These are phyloP conservation scores for Ploettnerulaceae sp. DNA, from an alignment of 2,329 filamentous ascomycete genomes.

Conservation along the genomic window DNA sequence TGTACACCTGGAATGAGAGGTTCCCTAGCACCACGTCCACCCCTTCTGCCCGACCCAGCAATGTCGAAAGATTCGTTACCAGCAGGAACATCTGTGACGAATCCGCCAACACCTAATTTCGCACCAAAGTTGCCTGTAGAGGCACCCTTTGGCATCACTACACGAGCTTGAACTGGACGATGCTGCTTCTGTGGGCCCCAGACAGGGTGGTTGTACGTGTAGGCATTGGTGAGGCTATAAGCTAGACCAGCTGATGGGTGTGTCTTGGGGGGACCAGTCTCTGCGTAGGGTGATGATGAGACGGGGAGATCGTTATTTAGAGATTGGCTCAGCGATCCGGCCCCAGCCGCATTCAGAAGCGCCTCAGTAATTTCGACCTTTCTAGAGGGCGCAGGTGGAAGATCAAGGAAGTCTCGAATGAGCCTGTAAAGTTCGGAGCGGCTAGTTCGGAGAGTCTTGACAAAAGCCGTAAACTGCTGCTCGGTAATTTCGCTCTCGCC, in stretches of 20 bases:
- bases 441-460: slow-evolving; percentile 50
- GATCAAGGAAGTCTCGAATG: slow-evolving; percentile 57
- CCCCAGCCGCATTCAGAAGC: neutral
- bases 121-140: slow-evolving; percentile 26
- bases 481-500: slow-evolving; percentile 42
- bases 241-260: slow-evolving; percentile 62
- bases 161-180: slow-evolving; percentile 51
- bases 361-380: neutral
- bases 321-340: neutral
- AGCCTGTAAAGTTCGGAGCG: slow-evolving; percentile 47
- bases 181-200: slow-evolving; percentile 52
- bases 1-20: slow-evolving; percentile 18
- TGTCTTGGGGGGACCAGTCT: slow-evolving; percentile 50
- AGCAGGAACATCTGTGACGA: slow-evolving; percentile 26
- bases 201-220: slow-evolving; percentile 54
- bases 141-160: slow-evolving; percentile 45
- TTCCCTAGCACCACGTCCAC: slow-evolving; percentile 1
- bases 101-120: slow-evolving; percentile 32
- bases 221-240: slow-evolving; percentile 51
- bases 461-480: slow-evolving; percentile 46
- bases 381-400: slow-evolving; percentile 34
- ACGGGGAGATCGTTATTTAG: slow-evolving; percentile 28
- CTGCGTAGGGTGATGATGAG: slow-evolving; percentile 39
- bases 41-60: neutral
- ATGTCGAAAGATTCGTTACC: slow-evolving; percentile 14